Conservation (phyloP, 2,329 filamentous ascomycete species). For the Trichoderma cornu-damae region DNA sequence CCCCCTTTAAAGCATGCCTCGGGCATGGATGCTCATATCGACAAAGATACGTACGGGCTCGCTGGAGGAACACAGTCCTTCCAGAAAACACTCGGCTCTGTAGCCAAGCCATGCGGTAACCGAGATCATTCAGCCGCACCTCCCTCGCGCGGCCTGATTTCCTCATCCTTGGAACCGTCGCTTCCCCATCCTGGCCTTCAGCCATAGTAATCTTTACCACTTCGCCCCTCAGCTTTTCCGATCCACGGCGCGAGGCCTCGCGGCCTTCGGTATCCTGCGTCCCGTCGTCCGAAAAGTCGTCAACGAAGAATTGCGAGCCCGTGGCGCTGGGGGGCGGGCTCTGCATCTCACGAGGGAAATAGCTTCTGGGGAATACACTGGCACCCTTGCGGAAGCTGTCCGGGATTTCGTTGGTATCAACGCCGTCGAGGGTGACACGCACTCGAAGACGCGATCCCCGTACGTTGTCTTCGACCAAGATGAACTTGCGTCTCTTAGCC, state of each 20-base stretch:
- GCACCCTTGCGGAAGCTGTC: slow-evolving; percentile 90
- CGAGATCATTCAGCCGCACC: slow-evolving; percentile 85
- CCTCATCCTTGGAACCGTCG: slow-evolving; percentile 70
- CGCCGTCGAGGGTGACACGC: slow-evolving; percentile 84
- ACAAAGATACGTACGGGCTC: slow-evolving; percentile 67
- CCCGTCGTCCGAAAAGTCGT: slow-evolving; percentile 55
- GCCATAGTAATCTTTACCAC: slow-evolving; percentile 58
- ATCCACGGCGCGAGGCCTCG: slow-evolving; percentile 34
- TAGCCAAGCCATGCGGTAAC: slow-evolving; percentile 93
- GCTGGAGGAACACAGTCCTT: slow-evolving; percentile 80
- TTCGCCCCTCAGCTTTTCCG: slow-evolving; percentile 30
- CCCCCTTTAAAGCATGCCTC: not conserved
- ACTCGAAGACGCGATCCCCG: slow-evolving; percentile 78
- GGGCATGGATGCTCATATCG: no score
- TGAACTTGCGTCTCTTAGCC: slow-evolving; percentile 91
- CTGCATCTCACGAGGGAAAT: slow-evolving; percentile 91
- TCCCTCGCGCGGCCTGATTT: slow-evolving; percentile 70
- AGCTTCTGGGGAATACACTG: slow-evolving; percentile 84
- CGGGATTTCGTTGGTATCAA: slow-evolving; percentile 92
- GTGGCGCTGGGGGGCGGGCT: slow-evolving; percentile 71
- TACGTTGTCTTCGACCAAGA: slow-evolving; percentile 85
- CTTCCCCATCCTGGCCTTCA: slow-evolving; percentile 67
- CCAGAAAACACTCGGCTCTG: slow-evolving; percentile 89
- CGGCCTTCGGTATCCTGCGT: slow-evolving; percentile 49
- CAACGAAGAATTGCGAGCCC: slow-evolving; percentile 68